Percentiles rank a stretch among this genome's conserved stretches.
Evolutionary conservation across 306 rosid genomes (phyloP).

Genomic region (Hylodesmum podocarpum): DNA sequence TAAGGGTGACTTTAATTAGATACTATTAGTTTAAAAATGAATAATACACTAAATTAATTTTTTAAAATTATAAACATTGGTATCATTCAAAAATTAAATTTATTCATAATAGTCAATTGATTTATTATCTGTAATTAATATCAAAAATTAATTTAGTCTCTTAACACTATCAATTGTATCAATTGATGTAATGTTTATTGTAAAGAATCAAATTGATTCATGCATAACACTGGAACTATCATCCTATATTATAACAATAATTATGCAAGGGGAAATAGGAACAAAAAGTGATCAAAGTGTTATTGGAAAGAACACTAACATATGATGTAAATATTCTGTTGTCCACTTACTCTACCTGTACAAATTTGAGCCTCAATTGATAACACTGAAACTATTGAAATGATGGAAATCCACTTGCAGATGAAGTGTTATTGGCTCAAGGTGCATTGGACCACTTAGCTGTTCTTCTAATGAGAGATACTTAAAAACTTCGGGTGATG

Average conservation of each 20-base stretch:
- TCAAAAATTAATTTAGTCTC: too few relatives aligned
- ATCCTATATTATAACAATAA: background rate
- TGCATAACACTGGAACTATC: too few relatives aligned
- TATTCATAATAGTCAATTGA: too few relatives aligned
- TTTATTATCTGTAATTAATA: too few relatives aligned
- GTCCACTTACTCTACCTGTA: slow-evolving; percentile 24
- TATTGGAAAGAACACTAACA: background rate
- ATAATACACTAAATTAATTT: too few relatives aligned
- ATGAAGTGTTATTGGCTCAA: slow-evolving; percentile 35
- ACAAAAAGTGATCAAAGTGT: background rate
- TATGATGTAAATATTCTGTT: background rate
- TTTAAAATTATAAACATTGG: background rate
- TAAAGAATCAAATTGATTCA: too few relatives aligned
- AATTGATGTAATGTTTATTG: too few relatives aligned
- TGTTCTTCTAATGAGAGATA: slow-evolving; percentile 42
- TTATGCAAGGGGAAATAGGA: background rate
- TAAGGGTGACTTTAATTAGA: too few relatives aligned
- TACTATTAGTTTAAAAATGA: too few relatives aligned
- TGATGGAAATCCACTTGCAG: slow-evolving; percentile 37
- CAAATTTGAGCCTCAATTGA: slow-evolving; percentile 27
- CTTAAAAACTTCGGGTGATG: slow-evolving; percentile 36
- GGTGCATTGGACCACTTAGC: slow-evolving; percentile 53
- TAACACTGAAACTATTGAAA: slow-evolving; percentile 26
- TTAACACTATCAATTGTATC: too few relatives aligned
- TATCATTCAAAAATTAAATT: too few relatives aligned